Conservation (phyloP, 2,329 filamentous ascomycete genomes). For the Lachnellula hyalina region DNA sequence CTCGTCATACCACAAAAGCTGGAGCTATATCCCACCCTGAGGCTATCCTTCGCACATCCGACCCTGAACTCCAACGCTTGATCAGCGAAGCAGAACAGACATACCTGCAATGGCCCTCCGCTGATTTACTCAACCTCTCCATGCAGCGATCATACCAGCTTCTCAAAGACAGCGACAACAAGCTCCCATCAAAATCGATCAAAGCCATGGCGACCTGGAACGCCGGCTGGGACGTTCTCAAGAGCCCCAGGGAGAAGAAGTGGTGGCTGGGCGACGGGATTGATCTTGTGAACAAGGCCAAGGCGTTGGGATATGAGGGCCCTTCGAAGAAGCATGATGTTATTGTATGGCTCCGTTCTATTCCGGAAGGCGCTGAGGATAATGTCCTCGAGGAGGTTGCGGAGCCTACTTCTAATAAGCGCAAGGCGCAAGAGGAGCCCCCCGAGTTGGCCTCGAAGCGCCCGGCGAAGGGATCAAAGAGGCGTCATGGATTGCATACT, state of each 20-base stretch:
- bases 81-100: constrained; percentile 6
- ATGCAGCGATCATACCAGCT: constrained; percentile 15
- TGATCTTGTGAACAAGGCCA: constrained; percentile 16
- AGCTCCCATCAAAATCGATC: constrained; percentile 10
- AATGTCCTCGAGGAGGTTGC: constrained; percentile 5
- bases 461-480: constrained; percentile 10
- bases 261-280: constrained; percentile 18
- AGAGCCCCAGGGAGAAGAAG: constrained; percentile 14
- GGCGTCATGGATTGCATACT: constrained; percentile 1
- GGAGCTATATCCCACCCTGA: constrained; percentile 15
- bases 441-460: constrained; percentile 7
- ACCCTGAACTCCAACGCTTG: constrained; percentile 5
- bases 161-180: constrained; percentile 11
- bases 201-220: constrained; percentile 8
- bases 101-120: constrained; percentile 3
- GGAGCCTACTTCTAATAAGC: constrained; percentile 13
- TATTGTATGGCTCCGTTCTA: constrained; percentile 11
- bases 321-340: constrained; percentile 12
- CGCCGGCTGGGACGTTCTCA: constrained; percentile 15
- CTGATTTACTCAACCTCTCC: constrained; percentile 4
- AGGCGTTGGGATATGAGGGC: constrained; percentile 15
- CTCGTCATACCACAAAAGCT: background rate
- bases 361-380: constrained; percentile 8
- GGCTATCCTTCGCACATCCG: constrained; percentile 10
- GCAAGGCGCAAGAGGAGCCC: background rate